phyloP scores from a whole-genome alignment of 2,329 filamentous ascomycete species.

The Fusarium tanahbumbuense region DNA sequence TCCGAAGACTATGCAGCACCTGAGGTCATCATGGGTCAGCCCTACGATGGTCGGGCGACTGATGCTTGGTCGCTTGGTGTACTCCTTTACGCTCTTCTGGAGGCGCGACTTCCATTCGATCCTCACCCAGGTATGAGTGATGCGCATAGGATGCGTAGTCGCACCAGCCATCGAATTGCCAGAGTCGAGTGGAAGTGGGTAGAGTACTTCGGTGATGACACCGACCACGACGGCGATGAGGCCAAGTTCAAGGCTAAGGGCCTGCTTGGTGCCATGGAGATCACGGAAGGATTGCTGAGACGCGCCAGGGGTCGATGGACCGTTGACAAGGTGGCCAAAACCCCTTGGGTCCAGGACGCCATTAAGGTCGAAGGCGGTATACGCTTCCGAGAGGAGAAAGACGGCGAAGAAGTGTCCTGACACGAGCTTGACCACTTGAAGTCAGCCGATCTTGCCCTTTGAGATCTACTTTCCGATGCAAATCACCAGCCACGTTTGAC shows the following conservation, averaged over 20 bases:
- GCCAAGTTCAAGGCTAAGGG: constrained; percentile 71
- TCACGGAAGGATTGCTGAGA: constrained; percentile 86
- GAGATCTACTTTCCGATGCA: constrained; percentile 4
- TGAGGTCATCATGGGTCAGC: constrained; percentile 93
- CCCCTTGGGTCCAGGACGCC: constrained; percentile 80
- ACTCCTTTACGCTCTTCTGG: constrained; percentile 90
- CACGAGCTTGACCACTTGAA: constrained; percentile 16
- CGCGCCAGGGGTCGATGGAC: constrained; percentile 83
- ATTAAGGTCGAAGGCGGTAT: constrained; percentile 75
- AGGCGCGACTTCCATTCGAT: constrained; percentile 93
- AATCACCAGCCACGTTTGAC: constrained; percentile 1
- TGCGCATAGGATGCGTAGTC: constrained; percentile 78
- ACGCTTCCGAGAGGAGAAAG: constrained; percentile 69
- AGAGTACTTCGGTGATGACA: constrained; percentile 83
- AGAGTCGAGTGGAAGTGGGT: constrained; percentile 97
- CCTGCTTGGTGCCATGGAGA: constrained; percentile 79
- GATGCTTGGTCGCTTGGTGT: constrained; percentile 98
- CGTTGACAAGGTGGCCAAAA: constrained; percentile 76
- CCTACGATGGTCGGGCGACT: constrained; percentile 90
- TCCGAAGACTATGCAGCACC: constrained; percentile 98
- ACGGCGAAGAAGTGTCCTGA: constrained; percentile 63
- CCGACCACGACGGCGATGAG: constrained; percentile 80
- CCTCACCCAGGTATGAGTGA: constrained; percentile 84
- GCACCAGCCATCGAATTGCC: constrained; percentile 93
- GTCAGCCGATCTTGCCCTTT: not conserved